Evolutionary conservation across 306 rosid species (phyloP), one percentile per base, ranked within the genome.

Genomic region (Echinosophora koreensis): DNA sequence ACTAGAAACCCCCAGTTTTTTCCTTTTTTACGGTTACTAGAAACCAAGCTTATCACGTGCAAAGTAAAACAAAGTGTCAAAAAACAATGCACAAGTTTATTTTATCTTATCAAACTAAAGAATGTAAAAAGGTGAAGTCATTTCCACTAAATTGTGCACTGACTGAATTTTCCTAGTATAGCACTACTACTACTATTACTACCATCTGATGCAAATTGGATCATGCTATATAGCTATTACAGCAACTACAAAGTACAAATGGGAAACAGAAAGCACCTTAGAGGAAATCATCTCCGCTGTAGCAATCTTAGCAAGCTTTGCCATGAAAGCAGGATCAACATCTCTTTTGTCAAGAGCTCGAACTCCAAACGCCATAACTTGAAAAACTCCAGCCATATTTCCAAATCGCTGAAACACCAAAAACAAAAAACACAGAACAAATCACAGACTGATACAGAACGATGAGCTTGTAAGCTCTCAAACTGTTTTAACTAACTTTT

Each of bases 301-400:
- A 71, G 97, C 91, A 81, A 94, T 90, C 90, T 92, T 94, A 1
- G 98, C 98, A 4, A 94, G 92, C 88, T 88, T 94, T 2, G 83
- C 49, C 97, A 92, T 89, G 80, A 92, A 94, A 80, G 84, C 61
- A 76, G 94, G 57, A 79, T 94, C 98, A 6, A 89, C 91, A 2
- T 90, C 90, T 13, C 83, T 72, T 54, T 76, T 57, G 54, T 90
- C 93, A 59, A 94, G 85, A 39, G 95, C 94, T 56, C 88, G 83
- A 46, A 94, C 97, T 70, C 93, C 98, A 41, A 84, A 89, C 41
- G 98, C 89, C 97, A 94, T 94, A 52, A 94, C 97, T 90, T 89
- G 93, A 80, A 92, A 94, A 80, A 91, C 85, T 47, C 97, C 98
- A n/a, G 97, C 97, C 91, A 94, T 88, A 57, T 94, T 92, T 13